These are phyloP conservation scores for Pichia exigua DNA, from an alignment of 805 yeast species.

Conservation along the genomic window DNA sequence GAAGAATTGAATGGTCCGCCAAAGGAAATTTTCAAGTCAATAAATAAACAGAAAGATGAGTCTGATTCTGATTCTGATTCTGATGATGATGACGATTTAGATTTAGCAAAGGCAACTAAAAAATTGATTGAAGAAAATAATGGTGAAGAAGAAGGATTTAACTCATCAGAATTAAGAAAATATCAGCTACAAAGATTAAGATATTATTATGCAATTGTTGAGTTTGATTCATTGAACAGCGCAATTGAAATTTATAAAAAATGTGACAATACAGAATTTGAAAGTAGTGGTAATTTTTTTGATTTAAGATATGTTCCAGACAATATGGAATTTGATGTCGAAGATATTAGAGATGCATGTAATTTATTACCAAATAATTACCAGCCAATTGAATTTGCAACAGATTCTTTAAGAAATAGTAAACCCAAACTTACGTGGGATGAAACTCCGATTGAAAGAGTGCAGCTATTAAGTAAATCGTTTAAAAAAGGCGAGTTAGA, in stretches of 20 bases:
- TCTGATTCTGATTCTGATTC: constrained; percentile 37
- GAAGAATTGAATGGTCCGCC: constrained; percentile 95
- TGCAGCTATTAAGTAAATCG: constrained; percentile 65
- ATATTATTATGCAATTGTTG: constrained; percentile 87
- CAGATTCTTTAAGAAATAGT: constrained; percentile 94
- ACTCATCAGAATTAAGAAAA: constrained; percentile 72
- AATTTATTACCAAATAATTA: constrained; percentile 65
- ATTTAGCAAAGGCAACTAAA: constrained; percentile 53
- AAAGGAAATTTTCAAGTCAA: constrained; percentile 60
- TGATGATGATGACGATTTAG: constrained; percentile 37
- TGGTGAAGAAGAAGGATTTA: constrained; percentile 69
- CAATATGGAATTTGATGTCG: constrained; percentile 75
- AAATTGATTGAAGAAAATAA: constrained; percentile 63
- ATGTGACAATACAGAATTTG: constrained; percentile 94
- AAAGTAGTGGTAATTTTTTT: constrained; percentile 89
- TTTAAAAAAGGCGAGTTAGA: constrained; percentile 84
- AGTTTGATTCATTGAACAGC: constrained; percentile 66
- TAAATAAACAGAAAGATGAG: constrained; percentile 30
- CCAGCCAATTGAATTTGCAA: constrained; percentile 72
- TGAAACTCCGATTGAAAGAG: constrained; percentile 90
- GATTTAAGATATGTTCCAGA: constrained; percentile 92
- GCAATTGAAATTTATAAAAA: constrained; percentile 71
- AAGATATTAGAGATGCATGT: constrained; percentile 65
- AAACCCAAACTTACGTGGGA: constrained; percentile 98
- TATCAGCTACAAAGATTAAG: constrained; percentile 90